Evolutionary conservation across 352 stramenopile genomes (phyloP), one percentile per base, ranked within the genome.

Genomic region (Blastocystis sp.): DNA sequence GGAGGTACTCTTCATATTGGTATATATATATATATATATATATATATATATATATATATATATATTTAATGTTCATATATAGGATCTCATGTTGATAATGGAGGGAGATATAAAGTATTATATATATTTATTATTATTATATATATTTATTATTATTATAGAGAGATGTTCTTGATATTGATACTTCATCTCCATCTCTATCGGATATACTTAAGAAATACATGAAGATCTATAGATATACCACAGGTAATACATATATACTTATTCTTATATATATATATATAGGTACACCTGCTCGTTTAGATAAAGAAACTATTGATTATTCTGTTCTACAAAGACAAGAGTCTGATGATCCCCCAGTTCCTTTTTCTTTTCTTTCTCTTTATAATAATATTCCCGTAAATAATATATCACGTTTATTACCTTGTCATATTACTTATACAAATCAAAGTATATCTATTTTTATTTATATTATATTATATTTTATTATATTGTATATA

Each of bases 401-500:
- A 13, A 54, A 27, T 0, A 57, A 44, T 33, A 34, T 28, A 5
- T 68, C 81, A 27, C 71, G 72, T 9, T 73, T 95, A 33, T 84
- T 95, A 41, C 69, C 74, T 27, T 97, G 90, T 71, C 77, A 86
- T 57, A 82, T 90, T 44, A 95, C 88, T 6, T 86, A 82, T 49
- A 97, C 90, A 5, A 96, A 94, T 69, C 81, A 91, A 58, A 68
- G 81, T 55, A 95, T 82, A n/a, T 88, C 95, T 68, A 73, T 77
- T 27, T 77, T 94, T 24, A 83, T 94, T 1, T 79, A 81, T 31
- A 75, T 92, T 27, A 93, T 93, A 67, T 70, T 88, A 55, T 76
- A 94, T 67, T 75, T 86, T 54, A 69, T 96, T 21, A 87, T 87
- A 10, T 71, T 84, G 54, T 94, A n/a, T n/a, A 94, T 67, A 82